phyloP scores from a whole-genome alignment of 1,139 yeast genomes.

The Kurtzmaniella natalensis region DNA sequence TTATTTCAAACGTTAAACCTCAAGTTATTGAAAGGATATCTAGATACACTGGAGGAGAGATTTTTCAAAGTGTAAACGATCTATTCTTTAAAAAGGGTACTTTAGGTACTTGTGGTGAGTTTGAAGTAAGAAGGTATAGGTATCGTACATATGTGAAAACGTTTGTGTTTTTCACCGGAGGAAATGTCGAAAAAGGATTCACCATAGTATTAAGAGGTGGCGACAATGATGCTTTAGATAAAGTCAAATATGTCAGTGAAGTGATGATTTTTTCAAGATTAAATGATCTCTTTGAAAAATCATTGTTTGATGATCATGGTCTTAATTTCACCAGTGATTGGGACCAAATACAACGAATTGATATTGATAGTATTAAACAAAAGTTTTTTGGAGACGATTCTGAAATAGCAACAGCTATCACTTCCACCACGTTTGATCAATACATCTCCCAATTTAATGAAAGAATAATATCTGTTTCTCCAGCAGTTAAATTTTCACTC shows the following conservation, averaged over 20 bases:
- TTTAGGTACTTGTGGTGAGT: constrained; percentile 68
- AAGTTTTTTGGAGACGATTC: constrained; percentile 4
- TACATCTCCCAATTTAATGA: constrained; percentile 48
- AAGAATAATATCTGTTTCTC: constrained; percentile 65
- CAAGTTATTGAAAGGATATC: constrained; percentile 80
- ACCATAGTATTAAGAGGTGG: constrained; percentile 82
- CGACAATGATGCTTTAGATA: constrained; percentile 52
- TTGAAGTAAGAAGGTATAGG: constrained; percentile 66
- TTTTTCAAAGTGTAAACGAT: constrained; percentile 49
- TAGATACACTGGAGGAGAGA: constrained; percentile 77
- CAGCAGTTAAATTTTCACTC: constrained; percentile 63
- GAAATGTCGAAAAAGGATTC: constrained; percentile 70
- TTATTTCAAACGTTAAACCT: constrained; percentile 74
- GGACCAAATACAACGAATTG: constrained; percentile 11
- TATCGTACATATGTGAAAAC: constrained; percentile 59
- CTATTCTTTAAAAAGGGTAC: constrained; percentile 46
- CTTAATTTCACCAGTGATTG: constrained; percentile 33
- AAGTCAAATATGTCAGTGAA: constrained; percentile 75
- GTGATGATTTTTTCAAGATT: constrained; percentile 74
- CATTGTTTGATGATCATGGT: constrained; percentile 73
- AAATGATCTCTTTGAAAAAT: constrained; percentile 76
- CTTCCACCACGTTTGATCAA: constrained; percentile 32
- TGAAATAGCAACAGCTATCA: not conserved
- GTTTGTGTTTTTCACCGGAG: constrained; percentile 73
- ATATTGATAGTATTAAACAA: constrained; percentile 8